Evolutionary conservation across 768 basidiomycete species (phyloP), one percentile per base, ranked within the genome.

Genomic region (Phanerochaete carnosa): DNA sequence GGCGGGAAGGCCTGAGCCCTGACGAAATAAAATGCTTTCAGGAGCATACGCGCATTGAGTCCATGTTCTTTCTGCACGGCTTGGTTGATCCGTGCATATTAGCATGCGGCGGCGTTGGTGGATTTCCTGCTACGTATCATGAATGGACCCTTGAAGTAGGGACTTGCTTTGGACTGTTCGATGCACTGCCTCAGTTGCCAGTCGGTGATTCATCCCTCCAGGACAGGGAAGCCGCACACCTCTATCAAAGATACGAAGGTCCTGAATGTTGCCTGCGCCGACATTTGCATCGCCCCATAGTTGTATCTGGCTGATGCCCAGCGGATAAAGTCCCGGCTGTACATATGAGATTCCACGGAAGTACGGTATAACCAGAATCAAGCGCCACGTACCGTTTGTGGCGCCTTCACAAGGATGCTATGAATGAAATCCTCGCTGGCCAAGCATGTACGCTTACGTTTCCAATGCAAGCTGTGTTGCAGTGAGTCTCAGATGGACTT

Each of bases 251-350:
- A 66, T 59, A 49, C 66, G 66, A 13, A 66, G 68, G 50, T 69
- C 68, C 68, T 66, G 67, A 4, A 65, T 66, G 19, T 66, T 66
- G 19, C 68, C 68, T 0, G 62, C 72, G 64, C 63, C 55, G 54
- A 73, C 58, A 37, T 69, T 69, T 25, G 70, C 70, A 19, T 67
- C 70, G 19, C 64, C 72, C 74, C 64, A 70, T 59, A 63, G 68
- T 65, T 64, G 66, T 65, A 52, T 69, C 62, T 69, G 69, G 66
- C 63, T 73, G 73, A 57, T 67, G 70, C 45, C 70, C 70, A 52
- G 70, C 69, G 54, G 71, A 73, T 53, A 73, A 66, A 54, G 74
- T 65, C 69, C 73, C 2, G 66, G 59, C 66, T 65, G 32, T n/a
- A n/a, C 12, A 50, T 6, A 51, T 22, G 29, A 28, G 45, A 8